Evolutionary conservation across 768 basidiomycete genomes (phyloP), one percentile per base, ranked within the genome.

Genomic region (Leccinum ochraceum): DNA sequence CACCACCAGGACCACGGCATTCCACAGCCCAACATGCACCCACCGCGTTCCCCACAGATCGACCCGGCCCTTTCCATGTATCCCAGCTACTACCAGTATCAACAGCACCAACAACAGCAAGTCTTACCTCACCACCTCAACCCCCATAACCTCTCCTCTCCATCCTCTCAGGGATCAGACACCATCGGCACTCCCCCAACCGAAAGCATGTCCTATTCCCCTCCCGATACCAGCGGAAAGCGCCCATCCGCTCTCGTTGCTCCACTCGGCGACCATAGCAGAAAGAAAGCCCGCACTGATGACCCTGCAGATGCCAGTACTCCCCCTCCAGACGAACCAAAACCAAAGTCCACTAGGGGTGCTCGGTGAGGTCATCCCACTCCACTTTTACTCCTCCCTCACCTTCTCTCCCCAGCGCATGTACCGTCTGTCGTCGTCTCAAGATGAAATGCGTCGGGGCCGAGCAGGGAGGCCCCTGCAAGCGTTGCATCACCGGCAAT

Each of bases 371-470:
- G 74, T 62, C 50, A 56, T 53, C 46, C 56, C 53, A 39, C 30
- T 28, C n/a, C 16, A 1, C 37, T 3, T 44, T 3, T 32, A 36
- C 50, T 16, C 46, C 59, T 7, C 37, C 58, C 55, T 72, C 54
- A 72, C 60, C 9, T 28, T 56, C 59, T 46, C 52, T 51, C 51
- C 49, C 13, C 67, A 94, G 94, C 51, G 95, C 94, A 0, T 97
- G 94, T 64, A 94, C 91, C 0, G 92, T 95, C 11, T 96, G 94
- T 72, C 85, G 94, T 22, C 88, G 93, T 26, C 81, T 95, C 34
- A 95, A 95, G 77, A 95, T 93, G 94, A 95, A 93, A 69, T 95
- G 93, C 60, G 90, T 92, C 8, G 91, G 90, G 36, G 93, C 91
- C 3, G 94, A 95, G 73, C 84, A 94, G 44, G 94, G 94, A 0